These are phyloP conservation scores for Venturia pyrina DNA, from an alignment of 2,329 filamentous ascomycete genomes.

Conservation along the genomic window DNA sequence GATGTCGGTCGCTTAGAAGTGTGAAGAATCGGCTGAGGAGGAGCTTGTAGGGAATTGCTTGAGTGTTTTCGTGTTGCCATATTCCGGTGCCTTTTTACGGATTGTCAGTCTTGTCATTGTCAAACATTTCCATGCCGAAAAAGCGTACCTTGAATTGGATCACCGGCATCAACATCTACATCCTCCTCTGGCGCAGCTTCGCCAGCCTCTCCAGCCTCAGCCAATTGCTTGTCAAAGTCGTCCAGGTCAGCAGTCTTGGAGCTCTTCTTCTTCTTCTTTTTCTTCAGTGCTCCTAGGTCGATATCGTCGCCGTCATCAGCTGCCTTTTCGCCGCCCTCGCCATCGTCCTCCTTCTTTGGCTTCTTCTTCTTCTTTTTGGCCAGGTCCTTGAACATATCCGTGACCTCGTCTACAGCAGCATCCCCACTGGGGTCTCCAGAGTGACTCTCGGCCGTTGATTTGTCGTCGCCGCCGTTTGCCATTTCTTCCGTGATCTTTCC, in stretches of 20 bases:
- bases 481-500: constrained; percentile 72
- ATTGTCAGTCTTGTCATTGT: constrained; percentile 9
- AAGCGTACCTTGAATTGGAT: not conserved
- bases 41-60: constrained; percentile 71
- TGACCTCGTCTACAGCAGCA: constrained; percentile 54
- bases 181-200: constrained; percentile 48
- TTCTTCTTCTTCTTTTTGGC: constrained; percentile 68
- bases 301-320: constrained; percentile 51
- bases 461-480: constrained; percentile 62
- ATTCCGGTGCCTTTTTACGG: constrained; percentile 82
- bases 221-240: constrained; percentile 59
- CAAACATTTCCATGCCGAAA: not conserved
- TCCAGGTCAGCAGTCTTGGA: constrained; percentile 48
- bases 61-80: constrained; percentile 73
- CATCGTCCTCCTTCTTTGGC: constrained; percentile 45
- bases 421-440: constrained; percentile 33
- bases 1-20: constrained; percentile 90
- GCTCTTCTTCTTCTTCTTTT: constrained; percentile 81
- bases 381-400: constrained; percentile 51
- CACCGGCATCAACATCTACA: constrained; percentile 16
- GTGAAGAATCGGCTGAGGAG: constrained; percentile 90
- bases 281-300: constrained; percentile 58
- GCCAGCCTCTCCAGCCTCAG: constrained; percentile 45
- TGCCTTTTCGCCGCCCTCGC: constrained; percentile 31
- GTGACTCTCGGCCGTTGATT: constrained; percentile 74